Evolutionary conservation across 176 grass and related monocot genomes (phyloP).

Genomic region (Otatea glauca): DNA sequence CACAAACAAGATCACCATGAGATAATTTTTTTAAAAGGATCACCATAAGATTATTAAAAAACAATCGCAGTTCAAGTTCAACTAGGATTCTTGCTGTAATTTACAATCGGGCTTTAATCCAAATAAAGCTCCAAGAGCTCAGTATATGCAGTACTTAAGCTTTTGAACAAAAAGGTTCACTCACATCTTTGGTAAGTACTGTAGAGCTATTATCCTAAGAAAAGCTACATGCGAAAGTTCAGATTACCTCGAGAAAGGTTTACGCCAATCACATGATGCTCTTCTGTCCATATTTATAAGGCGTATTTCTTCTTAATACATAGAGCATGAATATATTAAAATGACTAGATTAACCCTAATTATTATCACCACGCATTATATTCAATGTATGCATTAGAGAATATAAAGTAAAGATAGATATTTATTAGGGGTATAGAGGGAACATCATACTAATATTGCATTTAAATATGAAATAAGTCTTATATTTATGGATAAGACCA

Average conservation of each 20-base stretch:
- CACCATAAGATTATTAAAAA: not conserved
- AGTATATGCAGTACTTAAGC: conserved; percentile 23
- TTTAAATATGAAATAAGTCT: too few relatives aligned
- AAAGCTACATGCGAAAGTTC: conserved; percentile 48
- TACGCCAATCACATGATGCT: conserved; percentile 48
- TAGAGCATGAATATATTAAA: too few relatives aligned
- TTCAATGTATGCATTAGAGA: too few relatives aligned
- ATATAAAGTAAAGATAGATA: too few relatives aligned
- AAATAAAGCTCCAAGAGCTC: conserved; percentile 30
- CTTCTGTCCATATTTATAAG: too few relatives aligned
- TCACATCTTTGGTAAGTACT: conserved; percentile 20
- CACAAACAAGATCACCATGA: conserved; percentile 23
- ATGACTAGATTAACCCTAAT: too few relatives aligned
- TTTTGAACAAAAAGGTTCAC: conserved; percentile 25
- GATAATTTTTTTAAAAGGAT: not conserved
- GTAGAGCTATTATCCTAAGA: conserved; percentile 19
- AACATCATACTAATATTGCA: too few relatives aligned
- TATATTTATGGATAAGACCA: too few relatives aligned
- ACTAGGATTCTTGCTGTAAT: not conserved
- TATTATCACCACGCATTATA: too few relatives aligned
- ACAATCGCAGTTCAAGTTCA: not conserved
- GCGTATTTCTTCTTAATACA: too few relatives aligned
- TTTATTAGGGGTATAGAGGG: too few relatives aligned
- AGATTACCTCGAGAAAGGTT: conserved; percentile 44
- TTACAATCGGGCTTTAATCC: not conserved